Base-by-base conservation (phyloP, 1,284 basidiomycete species). In the Pholiota adiposa region DNA sequence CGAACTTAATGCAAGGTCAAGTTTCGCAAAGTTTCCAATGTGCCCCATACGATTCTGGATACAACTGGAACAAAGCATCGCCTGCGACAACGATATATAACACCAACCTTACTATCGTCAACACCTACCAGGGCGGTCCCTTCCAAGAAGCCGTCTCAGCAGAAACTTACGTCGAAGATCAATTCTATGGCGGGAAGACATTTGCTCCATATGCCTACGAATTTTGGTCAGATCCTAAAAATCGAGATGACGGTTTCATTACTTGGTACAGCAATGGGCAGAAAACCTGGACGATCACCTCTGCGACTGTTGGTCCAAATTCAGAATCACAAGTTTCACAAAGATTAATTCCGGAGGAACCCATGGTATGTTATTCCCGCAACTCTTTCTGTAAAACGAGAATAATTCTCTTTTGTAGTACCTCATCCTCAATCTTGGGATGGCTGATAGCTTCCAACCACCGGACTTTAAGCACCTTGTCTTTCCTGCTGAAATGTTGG, bases 121-220 rank as follows among this genome's bases (percentile, higher is more conserved):
- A 96, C 74, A 60, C 75, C 2, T 97, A 96, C 74, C 84, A 80
- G 54, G 95, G 94, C 23, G 90, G 89, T 31, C 70, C 77, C 12
- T 93, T 82, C 71, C 94, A 97, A 73, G 90, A 97, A 74, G 90
- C 92, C 16, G 71, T 90, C 19, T 92, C 89, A 2, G 86, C 83
- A 7, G 67, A 94, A 57, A 82, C 84, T 5, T 78, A 81, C 62
- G 80, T 90, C 58, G 77, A 83, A 63, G 78, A 75, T 56, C 66
- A 75, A 43, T 76, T 83, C 52, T 93, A 93, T 66, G 77, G 79
- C 53, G 82, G 79, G 21, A 70, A 77, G 43, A 73, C 67, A 4
- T 92, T 81, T 67, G 79, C 77, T 2, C 74, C 80, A 1, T 93
- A 90, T 70, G 92, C 83, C 0, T 86, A 86, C 63, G 93, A 95